Evolutionary conservation across 169 alveolate genomes (phyloP).

Genomic region (Theileria annulata): DNA sequence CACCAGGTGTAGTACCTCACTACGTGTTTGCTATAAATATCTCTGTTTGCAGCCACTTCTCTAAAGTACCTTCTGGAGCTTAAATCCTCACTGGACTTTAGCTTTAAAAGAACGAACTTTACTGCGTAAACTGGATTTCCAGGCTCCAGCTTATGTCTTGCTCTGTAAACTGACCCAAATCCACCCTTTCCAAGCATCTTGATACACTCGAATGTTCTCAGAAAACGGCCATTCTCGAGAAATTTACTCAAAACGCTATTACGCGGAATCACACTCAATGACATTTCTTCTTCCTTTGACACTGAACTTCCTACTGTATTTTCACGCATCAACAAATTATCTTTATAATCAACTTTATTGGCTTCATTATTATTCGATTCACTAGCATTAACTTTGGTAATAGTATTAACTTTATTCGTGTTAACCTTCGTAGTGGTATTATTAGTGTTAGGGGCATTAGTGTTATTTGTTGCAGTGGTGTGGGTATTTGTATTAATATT

Average conservation of each 20-base stretch:
- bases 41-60: conserved; percentile 87
- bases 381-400: background rate
- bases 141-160: conserved; percentile 85
- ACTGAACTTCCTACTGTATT: background rate
- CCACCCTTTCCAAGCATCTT: conserved; percentile 88
- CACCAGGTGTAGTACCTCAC: conserved; percentile 91
- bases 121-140: conserved; percentile 86
- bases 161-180: conserved; percentile 87
- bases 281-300: conserved; percentile 6
- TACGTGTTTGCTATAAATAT: conserved; percentile 85
- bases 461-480: no score
- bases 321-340: background rate
- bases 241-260: conserved; percentile 49
- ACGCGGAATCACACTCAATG: conserved; percentile 46
- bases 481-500: no score
- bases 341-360: background rate
- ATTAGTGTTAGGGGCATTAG: no score
- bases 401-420: background rate
- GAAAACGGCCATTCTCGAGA: conserved; percentile 85
- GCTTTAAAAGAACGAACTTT: conserved; percentile 78
- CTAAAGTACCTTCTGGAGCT: conserved; percentile 83
- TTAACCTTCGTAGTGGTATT: background rate
- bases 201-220: conserved; percentile 80
- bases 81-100: conserved; percentile 80
- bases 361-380: background rate